phyloP scores from a whole-genome alignment of 352 stramenopile genomes.

The Blastocystis sp. region DNA sequence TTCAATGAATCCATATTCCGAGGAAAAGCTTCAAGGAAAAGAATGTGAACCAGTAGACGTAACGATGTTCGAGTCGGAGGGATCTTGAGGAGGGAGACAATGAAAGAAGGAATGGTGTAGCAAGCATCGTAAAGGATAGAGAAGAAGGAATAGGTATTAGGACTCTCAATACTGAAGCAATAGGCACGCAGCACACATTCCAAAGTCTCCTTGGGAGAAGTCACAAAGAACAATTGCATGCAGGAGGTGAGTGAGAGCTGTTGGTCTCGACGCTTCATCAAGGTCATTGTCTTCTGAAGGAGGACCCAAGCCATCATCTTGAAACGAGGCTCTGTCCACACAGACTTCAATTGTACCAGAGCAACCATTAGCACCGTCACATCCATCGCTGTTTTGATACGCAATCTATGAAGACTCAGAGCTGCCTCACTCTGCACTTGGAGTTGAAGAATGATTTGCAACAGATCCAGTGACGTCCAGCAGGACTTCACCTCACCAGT shows the following conservation, averaged over 20 bases:
- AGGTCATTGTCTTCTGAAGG: neutral
- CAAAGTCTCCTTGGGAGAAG: neutral
- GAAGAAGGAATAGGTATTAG: constrained; percentile 1
- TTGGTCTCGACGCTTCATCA: neutral
- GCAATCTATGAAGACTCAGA: neutral
- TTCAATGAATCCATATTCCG: neutral
- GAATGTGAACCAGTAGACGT: constrained; percentile 12
- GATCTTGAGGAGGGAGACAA: neutral
- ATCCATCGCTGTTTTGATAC: neutral
- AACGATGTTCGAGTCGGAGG: neutral
- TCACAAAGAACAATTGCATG: constrained; percentile 6
- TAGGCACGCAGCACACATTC: neutral
- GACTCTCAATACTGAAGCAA: neutral
- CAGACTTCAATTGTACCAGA: constrained; percentile 14
- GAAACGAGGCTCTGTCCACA: neutral
- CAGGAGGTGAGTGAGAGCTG: neutral
- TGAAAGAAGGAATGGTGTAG: constrained; percentile 13
- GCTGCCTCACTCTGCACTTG: too few relatives aligned
- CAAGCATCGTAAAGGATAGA: neutral
- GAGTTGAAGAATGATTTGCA: constrained; percentile 5
- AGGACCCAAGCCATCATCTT: neutral
- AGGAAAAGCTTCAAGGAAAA: neutral
- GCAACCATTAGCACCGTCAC: constrained; percentile 40
- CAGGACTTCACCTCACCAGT: constrained; percentile 4
- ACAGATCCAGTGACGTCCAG: constrained; percentile 41